Conservation (phyloP, 176 grass and related monocot species). For the Otatea glauca region DNA sequence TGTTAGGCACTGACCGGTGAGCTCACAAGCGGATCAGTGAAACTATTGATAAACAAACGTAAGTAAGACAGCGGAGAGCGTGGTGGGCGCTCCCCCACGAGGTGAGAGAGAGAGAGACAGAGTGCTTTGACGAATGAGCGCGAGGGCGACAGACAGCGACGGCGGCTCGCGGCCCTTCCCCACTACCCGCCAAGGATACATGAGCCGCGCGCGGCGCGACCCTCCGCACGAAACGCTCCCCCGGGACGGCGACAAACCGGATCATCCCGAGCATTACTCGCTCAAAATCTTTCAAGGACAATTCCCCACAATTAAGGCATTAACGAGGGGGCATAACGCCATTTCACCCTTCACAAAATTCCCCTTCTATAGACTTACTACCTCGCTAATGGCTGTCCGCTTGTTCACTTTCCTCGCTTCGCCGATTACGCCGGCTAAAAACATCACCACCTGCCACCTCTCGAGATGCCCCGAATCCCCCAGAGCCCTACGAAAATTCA, state of each 20-base stretch:
- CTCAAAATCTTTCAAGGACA: constrained; percentile 3
- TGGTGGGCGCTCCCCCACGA: neutral
- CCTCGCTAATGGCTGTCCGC: constrained; percentile 8
- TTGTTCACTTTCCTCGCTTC: constrained; percentile 1
- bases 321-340: constrained; percentile 17
- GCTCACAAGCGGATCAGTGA: neutral
- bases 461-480: neutral
- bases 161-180: neutral
- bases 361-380: neutral
- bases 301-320: neutral
- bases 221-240: neutral
- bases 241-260: neutral
- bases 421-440: neutral
- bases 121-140: no score
- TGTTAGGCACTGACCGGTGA: no score
- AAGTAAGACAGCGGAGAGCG: constrained; percentile 1
- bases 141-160: neutral
- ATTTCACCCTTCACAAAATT: neutral
- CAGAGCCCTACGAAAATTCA: constrained; percentile 31
- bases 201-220: no score
- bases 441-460: constrained; percentile 1
- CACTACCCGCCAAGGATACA: neutral
- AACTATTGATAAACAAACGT: neutral
- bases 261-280: neutral
- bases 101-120: no score